Evolutionary conservation across 1,284 basidiomycete species (phyloP).

Genomic region (Athelia sp.): DNA sequence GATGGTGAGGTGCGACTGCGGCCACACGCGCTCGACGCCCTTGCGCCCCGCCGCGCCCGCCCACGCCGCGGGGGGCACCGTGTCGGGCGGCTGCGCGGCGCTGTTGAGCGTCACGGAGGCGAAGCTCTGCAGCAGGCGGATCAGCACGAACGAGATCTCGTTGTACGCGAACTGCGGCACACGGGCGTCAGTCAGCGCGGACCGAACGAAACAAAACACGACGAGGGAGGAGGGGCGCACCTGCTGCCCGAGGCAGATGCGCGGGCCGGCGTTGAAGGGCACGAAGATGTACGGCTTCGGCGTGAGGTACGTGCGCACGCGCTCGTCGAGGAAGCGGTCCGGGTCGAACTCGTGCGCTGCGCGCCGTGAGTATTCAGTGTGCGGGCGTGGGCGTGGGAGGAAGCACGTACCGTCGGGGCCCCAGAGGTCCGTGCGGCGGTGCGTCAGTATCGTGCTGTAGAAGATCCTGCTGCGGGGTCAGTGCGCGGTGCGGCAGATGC

Average conservation of each 20-base stretch:
- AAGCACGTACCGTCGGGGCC: conserved; percentile 31
- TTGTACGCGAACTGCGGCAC: conserved; percentile 41
- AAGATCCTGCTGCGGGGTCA: conserved; percentile 12
- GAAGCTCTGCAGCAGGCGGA: conserved; percentile 35
- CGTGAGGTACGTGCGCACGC: conserved; percentile 12
- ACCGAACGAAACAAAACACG: no score
- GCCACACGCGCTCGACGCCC: conserved; percentile 44
- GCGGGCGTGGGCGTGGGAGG: no score
- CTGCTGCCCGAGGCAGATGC: not conserved
- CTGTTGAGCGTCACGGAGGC: conserved; percentile 21
- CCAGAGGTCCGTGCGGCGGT: conserved; percentile 36
- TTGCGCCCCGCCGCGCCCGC: conserved; percentile 33
- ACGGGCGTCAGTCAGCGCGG: no score
- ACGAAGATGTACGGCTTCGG: conserved; percentile 25
- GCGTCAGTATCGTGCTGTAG: conserved; percentile 31
- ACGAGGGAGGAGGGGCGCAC: no score
- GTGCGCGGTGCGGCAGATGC: not conserved
- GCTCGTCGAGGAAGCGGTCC: conserved; percentile 19
- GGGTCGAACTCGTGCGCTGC: conserved; percentile 20
- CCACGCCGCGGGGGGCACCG: conserved; percentile 42
- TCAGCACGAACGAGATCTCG: conserved; percentile 35
- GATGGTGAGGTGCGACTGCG: conserved; percentile 51
- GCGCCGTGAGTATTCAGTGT: no score
- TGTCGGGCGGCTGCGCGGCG: conserved; percentile 32
- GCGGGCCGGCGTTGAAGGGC: conserved; percentile 23